phyloP scores from a whole-genome alignment of 2,329 filamentous ascomycete species.

The Leptographium galeiforme region DNA sequence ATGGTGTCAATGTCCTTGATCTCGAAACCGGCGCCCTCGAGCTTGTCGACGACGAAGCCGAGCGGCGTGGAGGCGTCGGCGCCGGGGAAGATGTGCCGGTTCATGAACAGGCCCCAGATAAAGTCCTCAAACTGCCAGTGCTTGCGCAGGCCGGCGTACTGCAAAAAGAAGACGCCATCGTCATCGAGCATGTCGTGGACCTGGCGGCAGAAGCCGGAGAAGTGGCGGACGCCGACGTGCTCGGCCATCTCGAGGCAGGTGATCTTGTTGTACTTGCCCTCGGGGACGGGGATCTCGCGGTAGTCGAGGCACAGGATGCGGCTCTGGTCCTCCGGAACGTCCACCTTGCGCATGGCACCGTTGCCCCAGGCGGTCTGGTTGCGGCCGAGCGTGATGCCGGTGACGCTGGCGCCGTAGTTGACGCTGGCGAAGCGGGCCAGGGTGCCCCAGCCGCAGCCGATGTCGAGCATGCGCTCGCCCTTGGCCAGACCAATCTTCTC shows the following conservation, averaged over 20 bases:
- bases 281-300: constrained; percentile 74
- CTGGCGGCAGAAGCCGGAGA: constrained; percentile 68
- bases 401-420: constrained; percentile 74
- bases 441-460: constrained; percentile 97
- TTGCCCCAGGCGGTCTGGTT: constrained; percentile 98
- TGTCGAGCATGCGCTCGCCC: constrained; percentile 77
- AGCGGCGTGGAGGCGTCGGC: constrained; percentile 91
- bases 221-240: constrained; percentile 90
- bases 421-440: constrained; percentile 84
- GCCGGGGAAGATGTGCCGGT: constrained; percentile 97
- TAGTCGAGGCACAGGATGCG: constrained; percentile 94
- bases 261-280: constrained; percentile 81
- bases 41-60: constrained; percentile 69
- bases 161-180: constrained; percentile 89
- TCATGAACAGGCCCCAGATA: constrained; percentile 98
- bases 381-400: constrained; percentile 83
- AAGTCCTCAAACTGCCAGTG: constrained; percentile 96
- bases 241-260: constrained; percentile 98
- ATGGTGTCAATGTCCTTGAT: constrained; percentile 86
- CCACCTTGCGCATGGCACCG: constrained; percentile 67
- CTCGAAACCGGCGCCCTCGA: constrained; percentile 81
- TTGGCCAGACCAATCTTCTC: constrained; percentile 82
- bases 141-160: constrained; percentile 88
- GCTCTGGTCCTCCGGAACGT: constrained; percentile 77
- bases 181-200: constrained; percentile 93